These are phyloP conservation scores for Aspergillus novoparasiticus DNA, from an alignment of 2,329 filamentous ascomycete species.

Conservation along the genomic window DNA sequence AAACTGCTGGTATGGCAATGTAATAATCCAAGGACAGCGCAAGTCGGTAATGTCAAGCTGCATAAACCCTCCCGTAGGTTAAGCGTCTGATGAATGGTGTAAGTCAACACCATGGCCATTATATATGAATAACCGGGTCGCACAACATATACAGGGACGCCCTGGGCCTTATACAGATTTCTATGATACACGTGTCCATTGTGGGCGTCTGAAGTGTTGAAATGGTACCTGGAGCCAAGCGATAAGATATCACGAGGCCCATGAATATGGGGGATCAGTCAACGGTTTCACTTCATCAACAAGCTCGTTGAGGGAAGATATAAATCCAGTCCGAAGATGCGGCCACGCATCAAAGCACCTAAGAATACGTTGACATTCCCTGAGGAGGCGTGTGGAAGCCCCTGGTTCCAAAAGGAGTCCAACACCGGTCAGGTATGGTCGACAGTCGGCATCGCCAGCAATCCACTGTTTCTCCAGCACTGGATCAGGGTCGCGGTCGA, in stretches of 20 bases:
- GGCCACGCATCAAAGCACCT: not conserved
- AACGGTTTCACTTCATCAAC: not conserved
- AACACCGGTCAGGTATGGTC: not conserved
- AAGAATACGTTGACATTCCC: not conserved
- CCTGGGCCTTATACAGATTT: not conserved
- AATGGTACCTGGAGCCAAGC: not conserved
- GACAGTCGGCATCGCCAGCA: not conserved
- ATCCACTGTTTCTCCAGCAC: not conserved
- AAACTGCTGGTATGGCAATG: not conserved
- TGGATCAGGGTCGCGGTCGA: not conserved
- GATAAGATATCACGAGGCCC: not conserved
- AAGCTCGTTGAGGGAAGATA: not conserved
- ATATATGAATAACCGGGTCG: not conserved
- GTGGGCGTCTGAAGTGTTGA: not conserved
- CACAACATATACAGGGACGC: not conserved
- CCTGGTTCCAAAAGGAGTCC: not conserved
- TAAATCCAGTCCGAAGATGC: not conserved
- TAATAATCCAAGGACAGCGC: not conserved
- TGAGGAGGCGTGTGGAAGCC: not conserved
- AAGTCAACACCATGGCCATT: not conserved
- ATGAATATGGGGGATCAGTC: not conserved
- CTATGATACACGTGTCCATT: not conserved
- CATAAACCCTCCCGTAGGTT: not conserved
- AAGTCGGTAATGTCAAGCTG: not conserved
- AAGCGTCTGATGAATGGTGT: too few species aligned